Base-by-base conservation (phyloP, 257 asterid species). In the Solanum peruvianum region DNA sequence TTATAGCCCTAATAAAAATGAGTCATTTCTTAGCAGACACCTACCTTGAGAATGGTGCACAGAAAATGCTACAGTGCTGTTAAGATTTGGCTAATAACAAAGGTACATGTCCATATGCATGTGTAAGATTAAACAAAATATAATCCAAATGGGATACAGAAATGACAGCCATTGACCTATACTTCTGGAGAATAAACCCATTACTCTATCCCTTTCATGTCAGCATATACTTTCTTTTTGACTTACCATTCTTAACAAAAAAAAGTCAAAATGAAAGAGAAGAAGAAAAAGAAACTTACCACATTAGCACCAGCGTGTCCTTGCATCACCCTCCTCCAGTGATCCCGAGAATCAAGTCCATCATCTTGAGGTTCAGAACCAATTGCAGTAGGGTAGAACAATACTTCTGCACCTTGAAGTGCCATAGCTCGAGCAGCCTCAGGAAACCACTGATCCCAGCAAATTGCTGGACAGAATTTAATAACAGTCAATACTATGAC, bases 361-460 rank as follows among this genome's bases (percentile, higher is more conserved):
- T 89, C 91, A 87, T 97, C 99, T 94, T 96, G 99, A 88, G 99
- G 98, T 91, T 96, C 98, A 87, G 99, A 94, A 88, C 99, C 99
- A 91, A 97, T 97, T 56, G 99, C 99, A 39, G 99, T 97, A 60
- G 99, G 99, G 87, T 97, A 97, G 88, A 95, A 93, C 93, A 97
- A 88, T 90, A 97, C 87, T 88, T 97, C 99, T 82, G 99, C 99
- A 85, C 99, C 99, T 89, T 94, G 98, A 89, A 97, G 99, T 85
- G 86, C 99, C 98, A 97, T 93, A 82, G 98, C 99, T 86, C 99
- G 93, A 75, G 99, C 98, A 66, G 96, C 98, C 94, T 97, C 99
- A 2, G 99, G 99, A 92, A 97, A 97, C 99, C 99, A 97, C 90
- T 96, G 98, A 89, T 97, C 99, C 99, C 99, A 97, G 93, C 99